Percentiles rank a stretch among this genome's conserved stretches.
phyloP scores from a whole-genome alignment of 768 basidiomycete species.

The Coprinopsis sp. region DNA sequence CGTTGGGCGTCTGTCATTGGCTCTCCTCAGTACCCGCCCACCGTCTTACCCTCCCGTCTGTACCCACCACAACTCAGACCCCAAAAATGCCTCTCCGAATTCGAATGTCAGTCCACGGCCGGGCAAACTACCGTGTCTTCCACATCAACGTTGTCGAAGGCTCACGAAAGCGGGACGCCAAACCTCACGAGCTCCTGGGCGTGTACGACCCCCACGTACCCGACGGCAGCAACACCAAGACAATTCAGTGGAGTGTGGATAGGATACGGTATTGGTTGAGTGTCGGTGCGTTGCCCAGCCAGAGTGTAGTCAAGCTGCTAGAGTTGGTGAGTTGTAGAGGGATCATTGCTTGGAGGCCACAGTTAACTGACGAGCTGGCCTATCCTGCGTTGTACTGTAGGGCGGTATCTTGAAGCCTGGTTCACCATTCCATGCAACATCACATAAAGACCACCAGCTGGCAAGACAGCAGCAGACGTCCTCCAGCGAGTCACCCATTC shows the following conservation, averaged over 20 bases:
- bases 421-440: slow-evolving; percentile 49
- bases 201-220: slow-evolving; percentile 70
- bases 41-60: slow-evolving; percentile 2
- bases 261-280: slow-evolving; percentile 88
- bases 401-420: slow-evolving; percentile 57
- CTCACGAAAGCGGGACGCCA: slow-evolving; percentile 68
- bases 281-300: slow-evolving; percentile 79
- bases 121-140: slow-evolving; percentile 68
- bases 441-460: slow-evolving; percentile 14
- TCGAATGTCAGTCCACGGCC: slow-evolving; percentile 80
- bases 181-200: slow-evolving; percentile 84
- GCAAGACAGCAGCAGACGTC: background rate
- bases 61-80: background rate
- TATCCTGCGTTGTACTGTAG: no score
- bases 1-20: no score
- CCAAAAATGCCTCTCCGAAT: slow-evolving; percentile 74
- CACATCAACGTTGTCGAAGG: slow-evolving; percentile 83
- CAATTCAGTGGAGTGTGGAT: slow-evolving; percentile 85
- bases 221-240: slow-evolving; percentile 54
- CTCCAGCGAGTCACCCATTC: slow-evolving; percentile 16
- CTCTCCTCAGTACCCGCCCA: slow-evolving; percentile 4
- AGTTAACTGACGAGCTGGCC: background rate
- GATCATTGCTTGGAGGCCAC: slow-evolving; percentile 7
- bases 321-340: slow-evolving; percentile 57
- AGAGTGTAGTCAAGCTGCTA: slow-evolving; percentile 70